Conservation (phyloP, 768 basidiomycete genomes). For the Rhodotorula taiwanensis region DNA sequence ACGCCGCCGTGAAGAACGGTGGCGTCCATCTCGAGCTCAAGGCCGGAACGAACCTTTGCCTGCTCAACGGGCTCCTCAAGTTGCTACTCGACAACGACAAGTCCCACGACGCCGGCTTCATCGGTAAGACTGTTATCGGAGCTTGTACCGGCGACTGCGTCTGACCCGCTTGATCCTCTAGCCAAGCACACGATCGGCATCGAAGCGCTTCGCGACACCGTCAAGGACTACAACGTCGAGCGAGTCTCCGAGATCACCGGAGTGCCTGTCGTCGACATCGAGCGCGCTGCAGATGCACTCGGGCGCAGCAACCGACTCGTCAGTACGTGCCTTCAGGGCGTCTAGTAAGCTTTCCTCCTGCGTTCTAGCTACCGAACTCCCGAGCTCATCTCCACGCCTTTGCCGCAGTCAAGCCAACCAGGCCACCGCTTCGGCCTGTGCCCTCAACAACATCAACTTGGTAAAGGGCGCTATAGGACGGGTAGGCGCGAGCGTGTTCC, state of each 20-base stretch:
- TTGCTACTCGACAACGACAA: constrained; percentile 34
- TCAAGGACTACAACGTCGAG: constrained; percentile 36
- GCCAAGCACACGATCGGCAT: constrained; percentile 35
- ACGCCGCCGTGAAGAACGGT: constrained; percentile 24
- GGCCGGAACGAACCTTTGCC: constrained; percentile 33
- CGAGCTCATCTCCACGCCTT: too few species aligned
- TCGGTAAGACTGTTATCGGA: background rate
- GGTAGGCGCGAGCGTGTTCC: constrained; percentile 28
- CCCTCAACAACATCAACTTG: constrained; percentile 38
- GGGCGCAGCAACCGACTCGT: constrained; percentile 33
- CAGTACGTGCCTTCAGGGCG: constrained; percentile 36
- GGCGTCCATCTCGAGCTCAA: constrained; percentile 23
- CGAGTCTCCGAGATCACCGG: constrained; percentile 34
- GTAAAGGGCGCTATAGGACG: constrained; percentile 34
- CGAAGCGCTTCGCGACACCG: constrained; percentile 26
- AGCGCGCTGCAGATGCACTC: constrained; percentile 27
- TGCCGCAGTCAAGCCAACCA: constrained; percentile 33
- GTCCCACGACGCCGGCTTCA: constrained; percentile 27
- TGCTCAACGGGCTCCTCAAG: constrained; percentile 37
- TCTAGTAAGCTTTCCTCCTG: constrained; percentile 19
- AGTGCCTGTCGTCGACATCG: constrained; percentile 23
- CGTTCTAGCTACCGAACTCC: background rate
- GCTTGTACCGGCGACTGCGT: too few species aligned
- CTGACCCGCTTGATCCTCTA: too few species aligned
- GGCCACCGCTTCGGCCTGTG: constrained; percentile 34